phyloP scores from a whole-genome alignment of 2,329 filamentous ascomycete genomes.

The Plenodomus lindquistii region DNA sequence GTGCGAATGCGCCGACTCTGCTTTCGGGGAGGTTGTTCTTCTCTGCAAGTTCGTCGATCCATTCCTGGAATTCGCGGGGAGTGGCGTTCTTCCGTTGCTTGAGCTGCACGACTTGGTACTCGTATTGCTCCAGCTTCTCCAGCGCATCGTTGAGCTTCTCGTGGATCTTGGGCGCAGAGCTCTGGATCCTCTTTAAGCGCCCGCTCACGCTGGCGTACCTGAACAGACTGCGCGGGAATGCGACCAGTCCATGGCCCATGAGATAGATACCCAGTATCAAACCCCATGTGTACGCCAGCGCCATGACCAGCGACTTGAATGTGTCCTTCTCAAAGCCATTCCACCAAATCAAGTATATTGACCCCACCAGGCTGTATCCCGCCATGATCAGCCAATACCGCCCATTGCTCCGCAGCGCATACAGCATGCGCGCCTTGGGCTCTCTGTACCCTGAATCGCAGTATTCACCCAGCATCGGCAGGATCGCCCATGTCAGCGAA shows the following conservation, averaged over 20 bases:
- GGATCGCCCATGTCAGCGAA: slow-evolving; percentile 88
- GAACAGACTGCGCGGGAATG: slow-evolving; percentile 81
- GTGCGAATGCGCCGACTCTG: slow-evolving; percentile 39
- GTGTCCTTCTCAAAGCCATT: slow-evolving; percentile 73
- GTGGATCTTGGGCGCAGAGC: slow-evolving; percentile 77
- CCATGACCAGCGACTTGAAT: slow-evolving; percentile 87
- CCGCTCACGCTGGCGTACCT: slow-evolving; percentile 77
- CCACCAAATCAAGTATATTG: slow-evolving; percentile 81
- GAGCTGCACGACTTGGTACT: slow-evolving; percentile 78
- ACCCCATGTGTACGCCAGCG: slow-evolving; percentile 92
- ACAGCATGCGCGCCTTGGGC: slow-evolving; percentile 75
- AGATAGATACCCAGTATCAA: slow-evolving; percentile 90
- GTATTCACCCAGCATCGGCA: slow-evolving; percentile 92
- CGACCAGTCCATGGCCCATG: slow-evolving; percentile 95
- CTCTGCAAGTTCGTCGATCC: slow-evolving; percentile 93
- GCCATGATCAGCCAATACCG: slow-evolving; percentile 85
- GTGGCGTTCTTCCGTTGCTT: slow-evolving; percentile 79
- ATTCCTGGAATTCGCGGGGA: slow-evolving; percentile 77
- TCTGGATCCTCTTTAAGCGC: slow-evolving; percentile 74
- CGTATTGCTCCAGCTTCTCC: slow-evolving; percentile 76
- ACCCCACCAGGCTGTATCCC: slow-evolving; percentile 68
- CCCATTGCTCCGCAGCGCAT: slow-evolving; percentile 84
- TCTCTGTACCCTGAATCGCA: slow-evolving; percentile 92
- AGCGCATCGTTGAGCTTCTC: slow-evolving; percentile 87
- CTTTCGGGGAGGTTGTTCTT: slow-evolving; percentile 70